Evolutionary conservation across 2,329 filamentous ascomycete species (phyloP).

Genomic region (Pseudogymnoascus sp.): DNA sequence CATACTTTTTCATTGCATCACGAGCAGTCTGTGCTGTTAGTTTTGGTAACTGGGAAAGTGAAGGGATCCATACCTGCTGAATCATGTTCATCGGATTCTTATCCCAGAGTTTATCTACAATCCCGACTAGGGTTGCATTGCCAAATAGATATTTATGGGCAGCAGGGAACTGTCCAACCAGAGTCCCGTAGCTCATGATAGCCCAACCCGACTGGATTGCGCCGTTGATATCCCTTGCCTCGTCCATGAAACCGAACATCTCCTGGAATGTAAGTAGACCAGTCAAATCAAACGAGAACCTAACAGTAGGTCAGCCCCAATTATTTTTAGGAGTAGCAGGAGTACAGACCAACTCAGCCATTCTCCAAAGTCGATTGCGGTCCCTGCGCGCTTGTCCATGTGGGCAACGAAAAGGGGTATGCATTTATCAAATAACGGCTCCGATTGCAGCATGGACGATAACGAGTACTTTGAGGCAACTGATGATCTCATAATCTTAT

Average conservation of each 20-base stretch:
- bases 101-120: neutral
- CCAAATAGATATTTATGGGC: slow-evolving; percentile 11
- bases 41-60: neutral
- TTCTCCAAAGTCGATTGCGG: slow-evolving; percentile 7
- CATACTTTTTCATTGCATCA: neutral
- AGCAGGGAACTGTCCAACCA: slow-evolving; percentile 7
- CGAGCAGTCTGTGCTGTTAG: neutral
- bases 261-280: slow-evolving; percentile 13
- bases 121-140: neutral
- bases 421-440: slow-evolving; percentile 10
- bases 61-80: neutral
- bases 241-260: slow-evolving; percentile 14
- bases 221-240: slow-evolving; percentile 10
- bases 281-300: slow-evolving; percentile 16
- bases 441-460: neutral
- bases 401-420: neutral
- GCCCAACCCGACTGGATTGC: slow-evolving; percentile 12
- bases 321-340: too few relatives aligned
- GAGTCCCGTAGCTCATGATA: neutral
- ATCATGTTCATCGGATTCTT: slow-evolving; percentile 7
- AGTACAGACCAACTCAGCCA: slow-evolving; percentile 9
- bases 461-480: neutral
- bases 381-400: slow-evolving; percentile 4
- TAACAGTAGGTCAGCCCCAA: neutral
- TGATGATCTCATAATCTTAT: neutral